A percentile compares a stretch with the other conserved stretches of the same genome.
phyloP scores from a whole-genome alignment of 192 early-diverging fungal species.

The Funneliformis geosporum region DNA sequence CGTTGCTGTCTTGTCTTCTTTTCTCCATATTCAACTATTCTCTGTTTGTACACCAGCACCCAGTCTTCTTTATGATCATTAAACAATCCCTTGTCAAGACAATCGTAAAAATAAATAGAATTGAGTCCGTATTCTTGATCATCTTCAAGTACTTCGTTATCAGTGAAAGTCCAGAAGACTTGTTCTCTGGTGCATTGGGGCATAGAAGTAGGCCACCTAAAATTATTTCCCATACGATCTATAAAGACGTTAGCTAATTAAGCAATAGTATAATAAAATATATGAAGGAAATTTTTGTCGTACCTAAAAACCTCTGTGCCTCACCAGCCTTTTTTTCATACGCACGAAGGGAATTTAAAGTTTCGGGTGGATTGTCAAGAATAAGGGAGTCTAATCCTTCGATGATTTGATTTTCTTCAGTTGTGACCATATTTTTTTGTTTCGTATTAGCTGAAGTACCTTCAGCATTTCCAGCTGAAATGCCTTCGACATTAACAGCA shows the following conservation, averaged over 20 bases:
- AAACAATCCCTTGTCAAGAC: conserved; percentile 3
- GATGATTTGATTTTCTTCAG: no score
- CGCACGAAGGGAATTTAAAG: no score
- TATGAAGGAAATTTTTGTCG: neutral
- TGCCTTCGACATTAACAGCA: neutral
- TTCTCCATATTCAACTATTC: conserved; percentile 6
- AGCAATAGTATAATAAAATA: conserved; percentile 2
- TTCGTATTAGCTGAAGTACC: neutral
- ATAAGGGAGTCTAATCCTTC: no score
- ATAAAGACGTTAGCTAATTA: conserved; percentile 9
- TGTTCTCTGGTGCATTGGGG: neutral
- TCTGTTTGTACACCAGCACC: conserved; percentile 2
- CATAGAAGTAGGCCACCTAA: conserved; percentile 9
- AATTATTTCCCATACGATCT: conserved; percentile 5
- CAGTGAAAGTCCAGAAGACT: neutral
- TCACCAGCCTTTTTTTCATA: conserved; percentile 4
- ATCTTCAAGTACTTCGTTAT: neutral
- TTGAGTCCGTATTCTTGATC: neutral
- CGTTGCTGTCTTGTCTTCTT: conserved; percentile 1
- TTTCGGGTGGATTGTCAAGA: no score
- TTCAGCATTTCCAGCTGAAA: neutral
- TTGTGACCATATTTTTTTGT: neutral
- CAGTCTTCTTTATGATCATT: neutral
- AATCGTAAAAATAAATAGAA: neutral
- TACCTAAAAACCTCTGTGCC: conserved; percentile 11